Conservation (phyloP, 164 flowering plant genomes). For the Amborella trichopoda region DNA sequence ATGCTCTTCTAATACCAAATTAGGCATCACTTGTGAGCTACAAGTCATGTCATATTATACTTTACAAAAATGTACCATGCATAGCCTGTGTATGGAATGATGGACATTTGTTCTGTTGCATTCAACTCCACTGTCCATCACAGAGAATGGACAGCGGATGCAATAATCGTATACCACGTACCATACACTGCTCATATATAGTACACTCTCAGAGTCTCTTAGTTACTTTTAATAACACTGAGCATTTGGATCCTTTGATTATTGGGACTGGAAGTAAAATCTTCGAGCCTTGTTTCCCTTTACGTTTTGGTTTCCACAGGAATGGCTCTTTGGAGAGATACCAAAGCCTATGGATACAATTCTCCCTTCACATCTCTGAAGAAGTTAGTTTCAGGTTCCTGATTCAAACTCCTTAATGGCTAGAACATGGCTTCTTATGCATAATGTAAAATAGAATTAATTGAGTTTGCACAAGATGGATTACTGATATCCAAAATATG, state of each 20-base stretch:
- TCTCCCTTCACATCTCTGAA: constrained; percentile 60
- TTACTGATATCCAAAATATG: background rate
- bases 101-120: background rate
- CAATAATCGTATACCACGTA: background rate
- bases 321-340: constrained; percentile 65
- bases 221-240: background rate
- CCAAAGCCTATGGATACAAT: constrained; percentile 45
- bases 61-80: too few relatives aligned
- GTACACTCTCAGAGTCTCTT: background rate
- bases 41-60: too few relatives aligned
- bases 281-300: background rate
- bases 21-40: too few relatives aligned
- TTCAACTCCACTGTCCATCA: background rate
- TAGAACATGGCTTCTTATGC: too few relatives aligned
- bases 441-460: background rate
- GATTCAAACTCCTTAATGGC: constrained; percentile 3
- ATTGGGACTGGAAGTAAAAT: background rate
- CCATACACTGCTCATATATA: background rate
- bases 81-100: too few relatives aligned
- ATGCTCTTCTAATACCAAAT: too few relatives aligned
- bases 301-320: constrained; percentile 29
- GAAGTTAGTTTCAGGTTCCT: constrained; percentile 37
- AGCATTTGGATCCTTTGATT: background rate
- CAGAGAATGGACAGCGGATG: background rate
- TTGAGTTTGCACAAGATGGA: background rate